Conservation (phyloP, 805 yeast genomes). For the Schizosaccharomyces octosporus region DNA sequence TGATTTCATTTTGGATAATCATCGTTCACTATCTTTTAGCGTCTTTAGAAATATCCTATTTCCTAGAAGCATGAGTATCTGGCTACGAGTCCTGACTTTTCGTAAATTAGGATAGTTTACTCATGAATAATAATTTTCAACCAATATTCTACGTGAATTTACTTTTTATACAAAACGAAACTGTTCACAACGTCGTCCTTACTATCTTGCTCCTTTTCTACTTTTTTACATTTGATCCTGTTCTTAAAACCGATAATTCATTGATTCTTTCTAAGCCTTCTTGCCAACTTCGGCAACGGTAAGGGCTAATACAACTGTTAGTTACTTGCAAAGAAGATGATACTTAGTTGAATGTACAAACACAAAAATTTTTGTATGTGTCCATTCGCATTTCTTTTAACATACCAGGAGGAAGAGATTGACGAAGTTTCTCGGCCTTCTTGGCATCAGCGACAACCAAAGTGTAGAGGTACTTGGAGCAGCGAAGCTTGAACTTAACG, state of each 20-base stretch:
- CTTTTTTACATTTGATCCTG: background rate
- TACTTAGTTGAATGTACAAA: background rate
- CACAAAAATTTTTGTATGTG: background rate
- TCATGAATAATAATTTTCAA: no score
- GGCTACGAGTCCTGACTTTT: no score
- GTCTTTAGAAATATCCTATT: no score
- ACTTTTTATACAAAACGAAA: no score
- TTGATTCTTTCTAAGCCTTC: slow-evolving; percentile 4
- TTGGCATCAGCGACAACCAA: slow-evolving; percentile 82
- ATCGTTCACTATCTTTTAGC: no score
- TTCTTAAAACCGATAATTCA: slow-evolving; percentile 1
- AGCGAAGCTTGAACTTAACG: slow-evolving; percentile 98
- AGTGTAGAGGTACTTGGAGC: slow-evolving; percentile 82
- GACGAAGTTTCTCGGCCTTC: slow-evolving; percentile 92
- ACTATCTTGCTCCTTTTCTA: background rate
- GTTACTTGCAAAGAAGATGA: background rate
- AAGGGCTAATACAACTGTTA: background rate
- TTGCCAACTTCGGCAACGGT: slow-evolving; percentile 4
- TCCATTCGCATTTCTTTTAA: background rate
- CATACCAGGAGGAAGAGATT: slow-evolving; percentile 70
- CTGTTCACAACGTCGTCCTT: no score
- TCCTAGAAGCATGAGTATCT: no score
- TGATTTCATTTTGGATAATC: no score
- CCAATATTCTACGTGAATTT: no score
- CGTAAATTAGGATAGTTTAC: no score